Percentiles rank a stretch among this genome's conserved stretches.
Evolutionary conservation across 2,329 filamentous ascomycete genomes (phyloP).

Genomic region (Hypoxylon rubiginosum): DNA sequence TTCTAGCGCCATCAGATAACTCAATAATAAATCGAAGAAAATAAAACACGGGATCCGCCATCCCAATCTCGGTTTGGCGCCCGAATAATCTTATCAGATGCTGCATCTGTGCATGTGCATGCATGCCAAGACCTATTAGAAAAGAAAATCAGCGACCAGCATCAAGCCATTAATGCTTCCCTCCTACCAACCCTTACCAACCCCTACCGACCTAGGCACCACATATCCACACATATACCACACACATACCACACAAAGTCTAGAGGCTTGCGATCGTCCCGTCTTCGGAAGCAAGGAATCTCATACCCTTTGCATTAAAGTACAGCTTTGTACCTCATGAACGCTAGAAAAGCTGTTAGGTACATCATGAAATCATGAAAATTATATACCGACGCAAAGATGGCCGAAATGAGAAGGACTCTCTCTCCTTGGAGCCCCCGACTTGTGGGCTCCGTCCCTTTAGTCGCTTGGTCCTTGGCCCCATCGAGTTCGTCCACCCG

Average conservation of each 20-base stretch:
- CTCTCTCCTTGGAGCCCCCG: constrained; percentile 19
- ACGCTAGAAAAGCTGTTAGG: constrained; percentile 33
- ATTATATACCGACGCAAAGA: constrained; percentile 31
- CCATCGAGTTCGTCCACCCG: constrained; percentile 15
- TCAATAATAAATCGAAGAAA: constrained; percentile 20
- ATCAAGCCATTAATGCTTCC: constrained; percentile 15
- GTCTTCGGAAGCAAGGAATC: constrained; percentile 42
- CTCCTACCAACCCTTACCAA: neutral
- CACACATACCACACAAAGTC: constrained; percentile 31
- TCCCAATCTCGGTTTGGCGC: constrained; percentile 32
- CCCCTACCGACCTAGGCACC: too few relatives aligned
- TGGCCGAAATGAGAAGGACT: constrained; percentile 36
- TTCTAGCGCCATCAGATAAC: constrained; percentile 45
- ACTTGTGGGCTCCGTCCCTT: constrained; percentile 28
- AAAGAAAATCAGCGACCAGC: constrained; percentile 4
- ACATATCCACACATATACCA: too few relatives aligned
- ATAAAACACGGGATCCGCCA: neutral
- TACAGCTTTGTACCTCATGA: constrained; percentile 41
- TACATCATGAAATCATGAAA: constrained; percentile 44
- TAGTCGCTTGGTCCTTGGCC: constrained; percentile 19
- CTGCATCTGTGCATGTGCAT: constrained; percentile 24
- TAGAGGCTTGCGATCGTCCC: constrained; percentile 33
- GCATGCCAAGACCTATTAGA: constrained; percentile 38
- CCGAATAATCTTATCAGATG: constrained; percentile 53
- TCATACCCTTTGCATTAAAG: constrained; percentile 7